These are phyloP conservation scores for Marasmius oreades DNA, from an alignment of 1,284 basidiomycete genomes.

Conservation along the genomic window DNA sequence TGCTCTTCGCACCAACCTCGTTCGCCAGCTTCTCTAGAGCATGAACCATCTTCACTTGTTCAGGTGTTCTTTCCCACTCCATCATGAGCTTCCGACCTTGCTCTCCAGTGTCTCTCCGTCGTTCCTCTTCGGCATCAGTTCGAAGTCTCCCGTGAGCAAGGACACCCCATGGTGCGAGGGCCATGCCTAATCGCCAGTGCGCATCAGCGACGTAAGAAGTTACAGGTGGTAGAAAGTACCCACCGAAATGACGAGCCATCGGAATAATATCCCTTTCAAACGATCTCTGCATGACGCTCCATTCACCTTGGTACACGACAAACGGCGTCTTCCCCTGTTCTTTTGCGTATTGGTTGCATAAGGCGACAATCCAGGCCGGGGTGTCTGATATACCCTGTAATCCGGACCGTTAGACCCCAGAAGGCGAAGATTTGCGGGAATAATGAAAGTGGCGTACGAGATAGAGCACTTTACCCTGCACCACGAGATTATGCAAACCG, in stretches of 20 bases:
- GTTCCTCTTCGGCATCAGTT: slow-evolving; percentile 44
- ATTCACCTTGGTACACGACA: slow-evolving; percentile 49
- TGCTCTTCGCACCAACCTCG: slow-evolving; percentile 3
- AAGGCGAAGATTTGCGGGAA: not conserved
- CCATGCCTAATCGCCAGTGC: not conserved
- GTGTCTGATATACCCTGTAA: slow-evolving; percentile 36
- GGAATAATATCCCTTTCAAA: slow-evolving; percentile 56
- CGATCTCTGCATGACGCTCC: slow-evolving; percentile 45
- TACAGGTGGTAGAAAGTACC: not conserved
- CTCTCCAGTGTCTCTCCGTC: slow-evolving; percentile 35
- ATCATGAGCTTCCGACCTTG: slow-evolving; percentile 31
- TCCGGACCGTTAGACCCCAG: not conserved
- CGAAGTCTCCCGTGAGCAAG: slow-evolving; percentile 46
- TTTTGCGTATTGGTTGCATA: slow-evolving; percentile 40
- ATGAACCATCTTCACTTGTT: slow-evolving; percentile 34
- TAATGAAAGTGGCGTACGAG: not conserved
- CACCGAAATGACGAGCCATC: slow-evolving; percentile 45
- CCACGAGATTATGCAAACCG: not conserved
- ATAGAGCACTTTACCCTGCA: not conserved
- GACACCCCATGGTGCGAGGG: slow-evolving; percentile 22
- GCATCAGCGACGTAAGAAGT: not conserved
- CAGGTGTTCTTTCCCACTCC: slow-evolving; percentile 37
- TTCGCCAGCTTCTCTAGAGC: slow-evolving; percentile 4
- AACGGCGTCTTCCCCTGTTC: slow-evolving; percentile 47
- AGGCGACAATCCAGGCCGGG: slow-evolving; percentile 41